Base-by-base conservation (phyloP, 768 basidiomycete genomes). In the Lentinula guzmanii region DNA sequence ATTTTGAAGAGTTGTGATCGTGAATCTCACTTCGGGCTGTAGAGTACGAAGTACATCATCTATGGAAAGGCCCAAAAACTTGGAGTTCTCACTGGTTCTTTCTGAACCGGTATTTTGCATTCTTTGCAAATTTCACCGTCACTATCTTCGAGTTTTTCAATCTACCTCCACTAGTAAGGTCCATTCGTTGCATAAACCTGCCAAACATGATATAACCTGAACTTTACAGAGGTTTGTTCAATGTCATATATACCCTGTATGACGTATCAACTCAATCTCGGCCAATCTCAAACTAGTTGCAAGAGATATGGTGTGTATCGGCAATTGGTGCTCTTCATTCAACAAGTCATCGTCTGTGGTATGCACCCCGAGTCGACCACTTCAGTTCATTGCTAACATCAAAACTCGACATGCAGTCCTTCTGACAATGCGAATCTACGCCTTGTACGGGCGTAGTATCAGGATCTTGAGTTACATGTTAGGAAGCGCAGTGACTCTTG, bases 401-500 rank as follows among this genome's bases (percentile, higher is more conserved):
- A 31, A 8, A 16, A 13, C 7, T n/a, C 9, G 52, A 42, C 10
- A 16, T 16, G n/a, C 11, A 82, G 79, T 74, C 61, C 74, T 79
- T 34, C 72, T 83, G 33, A 75, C 76, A 11, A 67, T 81, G 45
- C 79, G 84, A 43, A 79, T 79, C 55, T 79, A 77, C 61, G 83
- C 84, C 4, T 67, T 86, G 13, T 85, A 82, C 60, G 70, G 72
- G 10, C 67, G 77, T 39, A 77, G 76, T 18, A 63, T 71, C 48
- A 71, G 73, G 18, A 66, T 83, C 39, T 62, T 79, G n/a, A 60
- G 65, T 5, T 71, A 68, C 34, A 67, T 83, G 67, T 16, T 79
- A 1, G 66, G 68, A 5, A 69, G 71, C 33, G 77, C 70, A 2
- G 56, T 66, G 0, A 56, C 73, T 1, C 62, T 84, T 35, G 60